These are phyloP conservation scores for Termitomyces sp. DNA, from an alignment of 768 basidiomycete genomes.

Conservation along the genomic window DNA sequence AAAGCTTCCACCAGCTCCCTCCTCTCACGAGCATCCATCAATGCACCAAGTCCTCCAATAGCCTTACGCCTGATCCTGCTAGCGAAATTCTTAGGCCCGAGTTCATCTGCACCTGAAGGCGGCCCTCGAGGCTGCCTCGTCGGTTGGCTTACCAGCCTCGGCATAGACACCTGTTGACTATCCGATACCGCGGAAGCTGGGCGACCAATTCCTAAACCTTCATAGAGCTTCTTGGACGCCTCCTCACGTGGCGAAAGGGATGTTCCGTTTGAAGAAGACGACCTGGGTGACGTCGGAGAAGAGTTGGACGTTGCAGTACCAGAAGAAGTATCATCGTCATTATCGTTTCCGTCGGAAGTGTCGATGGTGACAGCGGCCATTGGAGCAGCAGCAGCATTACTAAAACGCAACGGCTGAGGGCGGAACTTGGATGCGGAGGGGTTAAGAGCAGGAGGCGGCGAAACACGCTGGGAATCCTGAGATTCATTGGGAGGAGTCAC, in stretches of 20 bases:
- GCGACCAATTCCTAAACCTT: conserved; percentile 83
- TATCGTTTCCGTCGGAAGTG: conserved; percentile 45
- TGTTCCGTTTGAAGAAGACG: conserved; percentile 54
- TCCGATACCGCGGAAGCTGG: conserved; percentile 44
- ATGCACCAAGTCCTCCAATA: conserved; percentile 71
- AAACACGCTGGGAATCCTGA: conserved; percentile 42
- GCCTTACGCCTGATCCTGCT: conserved; percentile 81
- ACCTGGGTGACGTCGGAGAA: conserved; percentile 76
- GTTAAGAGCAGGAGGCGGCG: conserved; percentile 38
- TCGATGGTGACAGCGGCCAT: conserved; percentile 56
- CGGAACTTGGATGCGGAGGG: conserved; percentile 36
- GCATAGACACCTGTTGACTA: conserved; percentile 32
- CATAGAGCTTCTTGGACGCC: conserved; percentile 81
- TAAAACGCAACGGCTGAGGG: conserved; percentile 38
- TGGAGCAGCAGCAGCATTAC: conserved; percentile 42
- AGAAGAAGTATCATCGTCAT: conserved; percentile 57
- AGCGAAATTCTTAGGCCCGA: conserved; percentile 86
- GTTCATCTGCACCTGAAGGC: conserved; percentile 80
- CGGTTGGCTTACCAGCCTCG: conserved; percentile 66
- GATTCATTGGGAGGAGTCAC: conserved; percentile 64
- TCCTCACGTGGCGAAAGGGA: conserved; percentile 84
- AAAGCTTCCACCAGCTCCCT: conserved; percentile 70
- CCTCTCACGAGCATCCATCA: conserved; percentile 79
- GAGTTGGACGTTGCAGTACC: conserved; percentile 43
- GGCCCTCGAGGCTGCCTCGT: conserved; percentile 86